Conservation (phyloP, 116 monocot genomes). For the Zostera marina region DNA sequence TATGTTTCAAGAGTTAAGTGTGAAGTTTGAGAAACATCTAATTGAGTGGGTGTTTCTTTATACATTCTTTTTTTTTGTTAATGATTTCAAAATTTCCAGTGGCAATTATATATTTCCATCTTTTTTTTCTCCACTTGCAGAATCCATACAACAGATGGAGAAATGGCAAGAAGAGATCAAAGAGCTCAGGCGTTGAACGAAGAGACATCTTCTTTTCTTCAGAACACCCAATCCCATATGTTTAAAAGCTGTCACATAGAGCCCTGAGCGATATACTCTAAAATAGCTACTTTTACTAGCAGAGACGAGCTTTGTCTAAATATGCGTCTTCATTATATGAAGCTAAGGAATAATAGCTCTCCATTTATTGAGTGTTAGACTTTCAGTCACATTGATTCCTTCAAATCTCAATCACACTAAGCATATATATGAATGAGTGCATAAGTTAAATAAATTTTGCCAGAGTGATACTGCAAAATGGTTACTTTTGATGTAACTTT, state of each 20-base stretch:
- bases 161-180: conserved; percentile 90
- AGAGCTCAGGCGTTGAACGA: conserved; percentile 68
- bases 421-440: too few species aligned
- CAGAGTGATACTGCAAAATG: too few species aligned
- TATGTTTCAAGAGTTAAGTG: conserved; percentile 47
- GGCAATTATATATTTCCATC: too few species aligned
- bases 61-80: not conserved
- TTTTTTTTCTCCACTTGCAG: conserved; percentile 21
- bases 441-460: too few species aligned
- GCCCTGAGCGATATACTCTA: not conserved
- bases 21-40: conserved; percentile 76
- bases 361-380: too few species aligned
- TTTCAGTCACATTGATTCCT: too few species aligned
- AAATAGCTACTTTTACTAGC: too few species aligned
- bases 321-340: too few species aligned
- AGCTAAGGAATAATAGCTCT: too few species aligned
- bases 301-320: too few species aligned
- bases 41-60: conserved; percentile 34
- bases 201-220: conserved; percentile 31
- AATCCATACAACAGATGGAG: conserved; percentile 73
- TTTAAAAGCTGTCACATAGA: conserved; percentile 44
- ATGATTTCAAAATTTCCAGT: not conserved
- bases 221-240: conserved; percentile 54
- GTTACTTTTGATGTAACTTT: too few species aligned
- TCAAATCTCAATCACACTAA: too few species aligned